Evolutionary conservation across 2,329 filamentous ascomycete genomes (phyloP), one percentile per base, ranked within the genome.

Genomic region (Elsinoe ampelina): DNA sequence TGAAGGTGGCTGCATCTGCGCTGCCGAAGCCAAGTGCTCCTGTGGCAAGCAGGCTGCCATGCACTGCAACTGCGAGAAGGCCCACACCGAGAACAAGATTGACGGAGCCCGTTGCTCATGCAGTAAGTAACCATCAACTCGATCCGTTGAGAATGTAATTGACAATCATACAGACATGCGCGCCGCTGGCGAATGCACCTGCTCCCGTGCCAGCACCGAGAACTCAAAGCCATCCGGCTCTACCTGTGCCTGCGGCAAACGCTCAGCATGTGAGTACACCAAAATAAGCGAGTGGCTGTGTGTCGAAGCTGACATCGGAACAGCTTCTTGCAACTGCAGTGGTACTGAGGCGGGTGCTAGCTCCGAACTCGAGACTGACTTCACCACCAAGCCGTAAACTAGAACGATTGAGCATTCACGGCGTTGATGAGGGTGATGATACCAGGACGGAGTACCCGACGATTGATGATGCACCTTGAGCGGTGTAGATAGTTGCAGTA

Each of bases 21-120:
- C 67, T 38, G 61, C 63, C 55, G 78, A 82, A 64, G 80, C 81
- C 60, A 82, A 73, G 60, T 95, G 90, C 82, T 95, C 89, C 13
- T 97, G 92, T 71, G 92, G 92, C 68, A 84, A 95, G 77, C 81
- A 93, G 70, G 82, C 84, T 3, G 92, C 92, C 51, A 82, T 95
- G 50, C 79, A 91, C 70, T 97, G 92, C 81, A 86, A 78, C 61
- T 96, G 92, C 76, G 82, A 82, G 66, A 91, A 89, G 72, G 80
- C 90, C 3, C 62, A 78, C 3, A 73, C 77, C 13, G 91, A 96
- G 78, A 96, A 96, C 78, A 74, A 74, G 39, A 70, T 88, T 57
- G 71, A 77, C 5, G 89, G 89, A 5, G 79, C 87, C 38, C 80
- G 88, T 64, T 95, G 89, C 79, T 90, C 87, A 43, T 95, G 90